A percentile compares a stretch with the other conserved stretches of the same genome.
phyloP scores from a whole-genome alignment of 2,329 filamentous ascomycete genomes.

The Magnaporthales sp. region DNA sequence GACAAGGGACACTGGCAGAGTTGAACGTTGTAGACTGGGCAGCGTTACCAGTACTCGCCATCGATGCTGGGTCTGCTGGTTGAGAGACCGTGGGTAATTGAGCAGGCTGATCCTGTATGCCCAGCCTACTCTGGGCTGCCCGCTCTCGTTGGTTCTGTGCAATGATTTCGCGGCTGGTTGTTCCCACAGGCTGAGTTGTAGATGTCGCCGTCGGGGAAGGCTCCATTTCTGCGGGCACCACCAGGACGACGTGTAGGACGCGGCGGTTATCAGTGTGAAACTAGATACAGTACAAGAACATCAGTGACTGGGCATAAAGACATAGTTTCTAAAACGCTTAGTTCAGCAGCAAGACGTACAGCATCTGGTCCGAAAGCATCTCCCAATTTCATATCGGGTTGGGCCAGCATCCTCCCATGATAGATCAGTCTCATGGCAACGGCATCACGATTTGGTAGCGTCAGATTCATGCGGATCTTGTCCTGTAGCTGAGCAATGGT shows the following conservation, averaged over 20 bases:
- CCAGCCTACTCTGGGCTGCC: constrained; percentile 29
- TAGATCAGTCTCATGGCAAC: constrained; percentile 53
- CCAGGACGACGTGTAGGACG: neutral
- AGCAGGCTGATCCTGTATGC: constrained; percentile 25
- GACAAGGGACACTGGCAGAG: neutral
- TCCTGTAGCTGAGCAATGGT: constrained; percentile 7
- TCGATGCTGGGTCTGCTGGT: neutral
- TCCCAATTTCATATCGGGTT: constrained; percentile 45
- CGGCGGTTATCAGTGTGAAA: neutral
- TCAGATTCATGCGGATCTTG: constrained; percentile 3
- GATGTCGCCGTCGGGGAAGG: constrained; percentile 35
- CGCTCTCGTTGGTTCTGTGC: constrained; percentile 34
- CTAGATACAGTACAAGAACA: neutral
- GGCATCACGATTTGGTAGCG: constrained; percentile 37
- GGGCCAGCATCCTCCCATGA: constrained; percentile 45
- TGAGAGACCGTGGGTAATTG: neutral
- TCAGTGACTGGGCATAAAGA: neutral
- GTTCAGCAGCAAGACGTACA: constrained; percentile 26
- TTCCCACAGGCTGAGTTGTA: neutral
- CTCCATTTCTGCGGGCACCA: constrained; percentile 26
- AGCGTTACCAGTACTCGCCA: neutral
- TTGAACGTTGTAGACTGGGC: neutral
- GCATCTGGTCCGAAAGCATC: constrained; percentile 47
- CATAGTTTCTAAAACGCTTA: neutral
- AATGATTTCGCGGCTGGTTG: constrained; percentile 29